A percentile compares a stretch with the other conserved stretches of the same genome.
Evolutionary conservation across 1,284 basidiomycete species (phyloP).

Genomic region (Marasmius tenuissimus): DNA sequence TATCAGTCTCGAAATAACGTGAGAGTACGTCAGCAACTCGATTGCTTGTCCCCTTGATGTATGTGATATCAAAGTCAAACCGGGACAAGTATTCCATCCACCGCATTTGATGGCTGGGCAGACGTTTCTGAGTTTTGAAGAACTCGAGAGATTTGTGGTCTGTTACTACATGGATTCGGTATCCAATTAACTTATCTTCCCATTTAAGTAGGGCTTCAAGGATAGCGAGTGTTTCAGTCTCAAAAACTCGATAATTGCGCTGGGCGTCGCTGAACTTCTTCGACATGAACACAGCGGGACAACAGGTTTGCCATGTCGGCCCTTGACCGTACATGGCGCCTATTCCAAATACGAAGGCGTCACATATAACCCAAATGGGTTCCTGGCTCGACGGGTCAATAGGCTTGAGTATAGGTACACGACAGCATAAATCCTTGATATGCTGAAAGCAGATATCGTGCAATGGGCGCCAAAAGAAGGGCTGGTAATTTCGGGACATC

Average conservation of each 20-base stretch:
- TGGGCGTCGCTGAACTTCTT: too few species aligned
- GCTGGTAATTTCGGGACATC: conserved; percentile 15
- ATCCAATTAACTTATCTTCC: conserved; percentile 28
- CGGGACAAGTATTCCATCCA: conserved; percentile 14
- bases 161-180: conserved; percentile 6
- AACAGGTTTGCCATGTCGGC: too few species aligned
- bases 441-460: too few species aligned
- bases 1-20: conserved; percentile 8
- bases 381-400: too few species aligned
- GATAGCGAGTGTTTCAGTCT: too few species aligned
- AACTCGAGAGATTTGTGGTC: conserved; percentile 8
- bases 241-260: too few species aligned
- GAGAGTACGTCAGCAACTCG: conserved; percentile 9
- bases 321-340: too few species aligned
- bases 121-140: conserved; percentile 8
- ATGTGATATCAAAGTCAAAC: conserved; percentile 10
- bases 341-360: conserved; percentile 29
- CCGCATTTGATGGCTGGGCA: conserved; percentile 3
- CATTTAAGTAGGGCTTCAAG: too few species aligned
- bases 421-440: too few species aligned
- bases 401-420: too few species aligned
- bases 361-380: conserved; percentile 24
- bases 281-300: too few species aligned
- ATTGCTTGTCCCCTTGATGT: conserved; percentile 6
- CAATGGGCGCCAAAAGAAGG: conserved; percentile 13